phyloP scores from a whole-genome alignment of 1,284 basidiomycete species.

The Moesziomyces sp. region DNA sequence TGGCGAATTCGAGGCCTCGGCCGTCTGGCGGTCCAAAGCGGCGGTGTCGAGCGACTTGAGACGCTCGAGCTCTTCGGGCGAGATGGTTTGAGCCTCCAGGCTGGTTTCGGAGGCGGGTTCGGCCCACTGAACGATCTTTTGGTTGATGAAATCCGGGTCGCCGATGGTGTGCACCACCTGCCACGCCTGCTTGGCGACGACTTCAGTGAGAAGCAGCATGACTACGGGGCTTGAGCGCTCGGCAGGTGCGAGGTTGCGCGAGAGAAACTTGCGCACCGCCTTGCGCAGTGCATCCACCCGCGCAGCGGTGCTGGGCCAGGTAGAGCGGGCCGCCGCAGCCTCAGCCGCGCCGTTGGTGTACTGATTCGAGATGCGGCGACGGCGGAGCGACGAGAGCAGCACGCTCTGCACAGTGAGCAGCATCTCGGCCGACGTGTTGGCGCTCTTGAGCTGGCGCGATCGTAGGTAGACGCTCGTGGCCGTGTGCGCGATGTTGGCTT shows the following conservation, averaged over 20 bases:
- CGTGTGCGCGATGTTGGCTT: conserved; percentile 52
- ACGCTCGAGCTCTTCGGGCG: conserved; percentile 37
- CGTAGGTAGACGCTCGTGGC: conserved; percentile 50
- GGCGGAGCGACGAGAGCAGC: conserved; percentile 48
- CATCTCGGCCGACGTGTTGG: conserved; percentile 55
- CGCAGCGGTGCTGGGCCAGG: conserved; percentile 50
- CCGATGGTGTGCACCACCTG: conserved; percentile 54
- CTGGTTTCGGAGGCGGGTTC: conserved; percentile 49
- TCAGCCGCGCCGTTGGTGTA: background rate
- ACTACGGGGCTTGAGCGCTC: conserved; percentile 51
- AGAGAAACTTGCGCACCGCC: conserved; percentile 51
- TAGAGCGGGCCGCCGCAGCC: conserved; percentile 20
- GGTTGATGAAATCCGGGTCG: conserved; percentile 61
- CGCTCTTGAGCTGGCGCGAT: conserved; percentile 31
- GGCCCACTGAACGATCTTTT: conserved; percentile 53
- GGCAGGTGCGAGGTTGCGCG: conserved; percentile 39
- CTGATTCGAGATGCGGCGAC: conserved; percentile 23
- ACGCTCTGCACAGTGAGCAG: conserved; percentile 57
- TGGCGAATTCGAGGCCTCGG: conserved; percentile 7
- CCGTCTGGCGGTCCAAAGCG: conserved; percentile 13
- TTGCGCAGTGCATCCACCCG: conserved; percentile 51
- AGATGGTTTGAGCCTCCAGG: conserved; percentile 38
- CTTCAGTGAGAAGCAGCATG: conserved; percentile 51
- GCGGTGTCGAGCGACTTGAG: conserved; percentile 33
- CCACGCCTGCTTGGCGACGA: conserved; percentile 58